phyloP scores from a whole-genome alignment of 805 yeast genomes.

The Yarrowia sp. region DNA sequence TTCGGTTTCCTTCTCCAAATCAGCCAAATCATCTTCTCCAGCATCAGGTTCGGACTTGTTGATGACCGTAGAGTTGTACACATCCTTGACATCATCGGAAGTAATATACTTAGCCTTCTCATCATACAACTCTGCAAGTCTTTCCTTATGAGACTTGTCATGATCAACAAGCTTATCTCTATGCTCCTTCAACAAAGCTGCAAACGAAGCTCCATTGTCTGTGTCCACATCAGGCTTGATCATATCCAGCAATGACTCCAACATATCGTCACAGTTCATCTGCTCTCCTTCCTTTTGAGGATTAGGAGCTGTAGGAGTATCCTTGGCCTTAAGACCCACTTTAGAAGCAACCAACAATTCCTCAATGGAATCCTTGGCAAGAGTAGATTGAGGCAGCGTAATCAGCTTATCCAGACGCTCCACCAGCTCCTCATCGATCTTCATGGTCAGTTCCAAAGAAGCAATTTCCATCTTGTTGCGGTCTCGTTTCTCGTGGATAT shows the following conservation, averaged over 20 bases:
- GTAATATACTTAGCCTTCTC: constrained; percentile 77
- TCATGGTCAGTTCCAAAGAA: constrained; percentile 69
- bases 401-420: constrained; percentile 63
- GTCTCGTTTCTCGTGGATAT: constrained; percentile 87
- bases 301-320: constrained; percentile 23
- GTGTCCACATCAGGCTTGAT: constrained; percentile 45
- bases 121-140: constrained; percentile 61
- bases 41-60: constrained; percentile 16
- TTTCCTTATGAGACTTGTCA: constrained; percentile 59
- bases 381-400: background rate
- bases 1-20: background rate
- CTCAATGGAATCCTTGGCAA: constrained; percentile 13
- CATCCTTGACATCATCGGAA: constrained; percentile 87
- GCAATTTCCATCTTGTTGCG: constrained; percentile 77
- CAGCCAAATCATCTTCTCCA: constrained; percentile 21
- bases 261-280: constrained; percentile 81
- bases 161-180: constrained; percentile 67
- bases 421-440: constrained; percentile 76
- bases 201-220: constrained; percentile 46
- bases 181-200: constrained; percentile 54
- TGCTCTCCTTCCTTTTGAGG: constrained; percentile 34
- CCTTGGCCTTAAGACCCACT: constrained; percentile 8
- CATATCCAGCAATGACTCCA: constrained; percentile 83
- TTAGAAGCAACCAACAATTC: constrained; percentile 18
- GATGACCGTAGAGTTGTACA: constrained; percentile 55